phyloP scores from a whole-genome alignment of 129 eudicot species.

The Artemisia argyi region DNA sequence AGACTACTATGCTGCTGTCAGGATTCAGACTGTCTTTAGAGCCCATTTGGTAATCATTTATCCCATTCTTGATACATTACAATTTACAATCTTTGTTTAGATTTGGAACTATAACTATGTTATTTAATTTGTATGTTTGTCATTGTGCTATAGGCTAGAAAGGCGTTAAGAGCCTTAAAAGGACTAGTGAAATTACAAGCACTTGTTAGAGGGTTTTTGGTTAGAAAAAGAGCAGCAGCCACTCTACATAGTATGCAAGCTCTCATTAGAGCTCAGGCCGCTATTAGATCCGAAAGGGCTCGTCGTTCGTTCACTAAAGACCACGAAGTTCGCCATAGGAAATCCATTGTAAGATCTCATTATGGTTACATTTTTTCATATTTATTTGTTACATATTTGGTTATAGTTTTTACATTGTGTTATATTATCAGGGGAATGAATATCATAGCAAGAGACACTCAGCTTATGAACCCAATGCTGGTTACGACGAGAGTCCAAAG shows the following conservation, averaged over 20 bases:
- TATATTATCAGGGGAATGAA: slow-evolving; percentile 55
- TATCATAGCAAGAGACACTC: slow-evolving; percentile 73
- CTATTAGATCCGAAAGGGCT: slow-evolving; percentile 65
- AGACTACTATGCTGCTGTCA: slow-evolving; percentile 63
- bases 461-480: slow-evolving; percentile 43
- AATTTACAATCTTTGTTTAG: no score
- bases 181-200: slow-evolving; percentile 95
- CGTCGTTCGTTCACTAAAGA: slow-evolving; percentile 56
- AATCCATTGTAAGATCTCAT: slow-evolving; percentile 55
- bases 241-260: slow-evolving; percentile 97
- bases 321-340: slow-evolving; percentile 49
- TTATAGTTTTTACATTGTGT: not conserved
- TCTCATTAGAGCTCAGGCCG: slow-evolving; percentile 75
- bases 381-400: not conserved
- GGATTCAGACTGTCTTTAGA: slow-evolving; percentile 79
- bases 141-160: slow-evolving; percentile 59
- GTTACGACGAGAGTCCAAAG: slow-evolving; percentile 74
- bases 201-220: slow-evolving; percentile 85
- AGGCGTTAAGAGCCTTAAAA: slow-evolving; percentile 82
- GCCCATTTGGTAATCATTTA: slow-evolving; percentile 64
- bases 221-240: slow-evolving; percentile 81
- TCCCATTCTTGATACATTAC: not conserved
- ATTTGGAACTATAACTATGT: no score
- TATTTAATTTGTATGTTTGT: no score
- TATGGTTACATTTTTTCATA: not conserved